These are phyloP conservation scores for Acanthamoeba triangularis DNA, from an alignment of 208 protist genomes.

Conservation along the genomic window DNA sequence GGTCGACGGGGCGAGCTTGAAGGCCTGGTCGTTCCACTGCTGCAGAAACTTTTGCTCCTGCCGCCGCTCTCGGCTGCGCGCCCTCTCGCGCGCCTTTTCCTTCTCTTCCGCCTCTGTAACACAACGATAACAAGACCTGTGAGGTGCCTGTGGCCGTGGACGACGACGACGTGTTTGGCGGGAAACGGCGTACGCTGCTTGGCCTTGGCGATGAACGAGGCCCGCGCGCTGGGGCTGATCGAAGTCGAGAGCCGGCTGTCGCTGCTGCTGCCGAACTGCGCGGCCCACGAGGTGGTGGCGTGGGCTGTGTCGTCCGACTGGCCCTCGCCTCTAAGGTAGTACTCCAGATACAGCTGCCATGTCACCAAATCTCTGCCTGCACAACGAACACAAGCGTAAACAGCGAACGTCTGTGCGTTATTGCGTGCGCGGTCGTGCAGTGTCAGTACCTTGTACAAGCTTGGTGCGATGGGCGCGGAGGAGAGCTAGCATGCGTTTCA, in stretches of 20 bases:
- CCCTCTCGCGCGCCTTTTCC: not conserved
- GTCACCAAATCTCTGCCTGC: not conserved
- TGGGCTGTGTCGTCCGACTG: not conserved
- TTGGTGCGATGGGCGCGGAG: not conserved
- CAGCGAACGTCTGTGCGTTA: not conserved
- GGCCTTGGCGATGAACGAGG: not conserved
- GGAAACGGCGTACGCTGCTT: not conserved
- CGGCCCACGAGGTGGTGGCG: not conserved
- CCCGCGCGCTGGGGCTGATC: not conserved
- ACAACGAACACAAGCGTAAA: not conserved
- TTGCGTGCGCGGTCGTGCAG: not conserved
- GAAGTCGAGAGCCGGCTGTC: too few relatives aligned
- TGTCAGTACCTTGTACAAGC: not conserved
- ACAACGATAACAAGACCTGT: not conserved
- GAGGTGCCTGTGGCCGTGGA: too few relatives aligned
- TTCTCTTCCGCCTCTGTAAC: not conserved
- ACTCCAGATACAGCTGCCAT: not conserved
- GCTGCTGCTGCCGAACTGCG: not conserved
- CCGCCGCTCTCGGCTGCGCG: not conserved
- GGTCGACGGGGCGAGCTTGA: not conserved
- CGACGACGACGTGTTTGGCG: too few relatives aligned
- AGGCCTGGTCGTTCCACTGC: constrained; percentile 44
- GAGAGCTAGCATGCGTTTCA: not conserved
- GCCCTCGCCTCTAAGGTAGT: not conserved
- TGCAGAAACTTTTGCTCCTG: not conserved